Conservation (phyloP, 2,329 filamentous ascomycete genomes). For the Diaporthe citrichinensis region DNA sequence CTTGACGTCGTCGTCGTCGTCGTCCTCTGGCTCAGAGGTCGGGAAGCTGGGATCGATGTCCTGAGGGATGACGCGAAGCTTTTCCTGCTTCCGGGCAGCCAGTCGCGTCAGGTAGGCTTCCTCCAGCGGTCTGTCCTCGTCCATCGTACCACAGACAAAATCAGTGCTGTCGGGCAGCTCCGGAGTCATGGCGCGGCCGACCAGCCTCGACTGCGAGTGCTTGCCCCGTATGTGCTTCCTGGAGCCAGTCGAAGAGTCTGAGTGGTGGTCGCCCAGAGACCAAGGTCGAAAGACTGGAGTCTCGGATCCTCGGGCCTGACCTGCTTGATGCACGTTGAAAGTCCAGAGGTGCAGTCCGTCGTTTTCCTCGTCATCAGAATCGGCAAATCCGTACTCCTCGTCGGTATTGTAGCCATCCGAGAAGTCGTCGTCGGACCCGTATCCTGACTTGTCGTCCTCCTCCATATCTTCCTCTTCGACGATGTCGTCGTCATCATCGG, state of each 20-base stretch:
- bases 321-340: conserved; percentile 5
- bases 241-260: conserved; percentile 73
- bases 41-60: conserved; percentile 98
- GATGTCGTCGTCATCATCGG: conserved; percentile 63
- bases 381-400: conserved; percentile 77
- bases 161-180: conserved; percentile 97
- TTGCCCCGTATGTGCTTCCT: conserved; percentile 43
- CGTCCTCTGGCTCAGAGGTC: conserved; percentile 90
- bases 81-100: conserved; percentile 84
- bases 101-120: conserved; percentile 91
- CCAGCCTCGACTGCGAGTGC: conserved; percentile 48
- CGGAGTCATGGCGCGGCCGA: conserved; percentile 77
- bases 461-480: conserved; percentile 66
- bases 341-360: conserved; percentile 78
- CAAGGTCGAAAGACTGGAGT: conserved; percentile 56
- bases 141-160: conserved; percentile 97
- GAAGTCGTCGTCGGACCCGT: conserved; percentile 67
- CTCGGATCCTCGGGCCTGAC: conserved; percentile 59
- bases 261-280: conserved; percentile 62
- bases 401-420: conserved; percentile 82
- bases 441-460: conserved; percentile 73
- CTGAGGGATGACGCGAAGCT: conserved; percentile 88
- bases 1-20: conserved; percentile 80
- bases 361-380: conserved; percentile 76
- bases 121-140: conserved; percentile 95